Percentiles rank a stretch among this genome's conserved stretches.
phyloP scores from a whole-genome alignment of 2,329 filamentous ascomycete genomes.

The Cladosporium oxysporum region DNA sequence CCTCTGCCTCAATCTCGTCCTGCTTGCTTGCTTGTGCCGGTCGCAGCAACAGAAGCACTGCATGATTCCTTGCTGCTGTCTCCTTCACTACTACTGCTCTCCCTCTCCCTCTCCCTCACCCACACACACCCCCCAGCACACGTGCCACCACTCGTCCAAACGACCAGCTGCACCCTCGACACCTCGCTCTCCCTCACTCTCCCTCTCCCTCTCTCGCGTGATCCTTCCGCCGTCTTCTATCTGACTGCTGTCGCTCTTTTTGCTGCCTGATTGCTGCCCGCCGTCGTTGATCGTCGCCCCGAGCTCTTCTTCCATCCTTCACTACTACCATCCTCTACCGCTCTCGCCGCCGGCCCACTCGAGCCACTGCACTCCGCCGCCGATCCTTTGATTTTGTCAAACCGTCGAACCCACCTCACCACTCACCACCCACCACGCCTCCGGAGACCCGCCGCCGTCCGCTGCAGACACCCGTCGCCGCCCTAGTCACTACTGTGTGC shows the following conservation, averaged over 20 bases:
- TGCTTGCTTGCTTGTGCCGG: neutral
- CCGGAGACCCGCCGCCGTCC: constrained; percentile 8
- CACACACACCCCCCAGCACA: neutral
- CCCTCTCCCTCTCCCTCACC: neutral
- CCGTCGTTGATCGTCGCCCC: neutral
- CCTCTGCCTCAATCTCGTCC: neutral
- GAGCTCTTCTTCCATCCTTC: neutral
- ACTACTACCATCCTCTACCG: neutral
- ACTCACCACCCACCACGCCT: neutral
- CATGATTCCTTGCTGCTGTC: neutral
- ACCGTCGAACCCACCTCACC: neutral
- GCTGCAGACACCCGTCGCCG: constrained; percentile 6
- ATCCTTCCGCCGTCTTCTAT: constrained; percentile 1
- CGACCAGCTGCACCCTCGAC: neutral
- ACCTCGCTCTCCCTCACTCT: neutral
- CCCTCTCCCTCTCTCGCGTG: neutral
- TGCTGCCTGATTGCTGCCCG: neutral
- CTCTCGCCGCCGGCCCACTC: constrained; percentile 1
- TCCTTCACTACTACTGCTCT: neutral
- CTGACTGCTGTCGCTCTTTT: neutral
- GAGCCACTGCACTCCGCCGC: constrained; percentile 11
- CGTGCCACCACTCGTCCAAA: constrained; percentile 3
- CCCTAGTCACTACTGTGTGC: neutral
- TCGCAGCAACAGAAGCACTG: neutral
- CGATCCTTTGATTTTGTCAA: constrained; percentile 10